Evolutionary conservation across 352 stramenopile species (phyloP).

Genomic region (Peronospora tabacina): DNA sequence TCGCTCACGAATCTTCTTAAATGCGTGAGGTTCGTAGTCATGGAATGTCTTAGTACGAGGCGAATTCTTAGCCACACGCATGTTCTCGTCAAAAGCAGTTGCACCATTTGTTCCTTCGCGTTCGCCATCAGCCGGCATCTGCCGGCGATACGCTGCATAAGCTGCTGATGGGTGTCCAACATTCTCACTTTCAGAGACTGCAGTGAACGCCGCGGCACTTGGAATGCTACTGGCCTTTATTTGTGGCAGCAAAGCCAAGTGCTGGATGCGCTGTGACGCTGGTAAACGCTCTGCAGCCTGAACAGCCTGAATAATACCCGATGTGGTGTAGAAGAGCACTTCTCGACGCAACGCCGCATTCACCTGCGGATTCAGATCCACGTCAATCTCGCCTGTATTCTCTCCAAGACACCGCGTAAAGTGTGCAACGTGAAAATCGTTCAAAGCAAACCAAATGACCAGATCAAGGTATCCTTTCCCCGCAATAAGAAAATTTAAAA

Average conservation of each 20-base stretch:
- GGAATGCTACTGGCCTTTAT: conserved; percentile 36
- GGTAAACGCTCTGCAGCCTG: conserved; percentile 66
- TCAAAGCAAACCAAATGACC: conserved; percentile 85
- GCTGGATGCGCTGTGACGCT: conserved; percentile 73
- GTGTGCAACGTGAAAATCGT: conserved; percentile 76
- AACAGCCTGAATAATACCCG: conserved; percentile 84
- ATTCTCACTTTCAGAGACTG: conserved; percentile 25
- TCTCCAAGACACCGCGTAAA: conserved; percentile 62
- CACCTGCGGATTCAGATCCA: conserved; percentile 83
- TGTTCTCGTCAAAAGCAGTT: conserved; percentile 64
- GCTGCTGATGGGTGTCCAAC: conserved; percentile 24
- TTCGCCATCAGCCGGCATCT: conserved; percentile 38
- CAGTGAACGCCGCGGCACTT: conserved; percentile 19
- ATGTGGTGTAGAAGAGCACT: conserved; percentile 88
- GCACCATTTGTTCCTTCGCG: conserved; percentile 20
- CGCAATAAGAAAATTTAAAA: conserved; percentile 84
- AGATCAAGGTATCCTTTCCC: conserved; percentile 85
- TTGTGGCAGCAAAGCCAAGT: conserved; percentile 75
- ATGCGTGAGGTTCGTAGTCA: conserved; percentile 83
- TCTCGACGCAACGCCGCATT: conserved; percentile 81
- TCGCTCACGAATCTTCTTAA: conserved; percentile 83
- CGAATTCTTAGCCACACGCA: conserved; percentile 61
- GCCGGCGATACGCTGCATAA: conserved; percentile 46
- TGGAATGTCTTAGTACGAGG: conserved; percentile 82
- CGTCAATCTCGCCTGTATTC: conserved; percentile 53